Evolutionary conservation across 192 early-diverging fungal genomes (phyloP).

Genomic region (Gaertneriomyces semiglobifer): DNA sequence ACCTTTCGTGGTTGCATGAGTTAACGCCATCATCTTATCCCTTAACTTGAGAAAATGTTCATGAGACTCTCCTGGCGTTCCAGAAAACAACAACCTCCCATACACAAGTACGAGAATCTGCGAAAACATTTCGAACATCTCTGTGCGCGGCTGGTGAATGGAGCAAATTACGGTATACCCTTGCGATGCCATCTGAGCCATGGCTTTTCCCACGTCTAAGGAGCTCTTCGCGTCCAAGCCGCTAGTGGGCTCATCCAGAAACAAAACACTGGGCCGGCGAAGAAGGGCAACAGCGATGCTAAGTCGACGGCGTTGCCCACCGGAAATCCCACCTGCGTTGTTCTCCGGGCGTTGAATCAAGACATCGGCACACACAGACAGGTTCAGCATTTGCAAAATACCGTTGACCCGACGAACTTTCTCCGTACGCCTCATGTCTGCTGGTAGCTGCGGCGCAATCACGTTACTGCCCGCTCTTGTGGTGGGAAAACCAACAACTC

Average conservation of each 20-base stretch:
- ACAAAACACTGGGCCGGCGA: constrained; percentile 28
- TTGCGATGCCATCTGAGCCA: constrained; percentile 18
- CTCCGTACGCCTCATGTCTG: neutral
- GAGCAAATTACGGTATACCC: constrained; percentile 65
- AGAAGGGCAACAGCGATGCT: constrained; percentile 29
- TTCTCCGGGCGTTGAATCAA: constrained; percentile 19
- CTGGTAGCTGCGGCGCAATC: constrained; percentile 39
- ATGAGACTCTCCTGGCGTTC: constrained; percentile 4
- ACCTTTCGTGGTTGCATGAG: neutral
- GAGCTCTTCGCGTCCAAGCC: constrained; percentile 24
- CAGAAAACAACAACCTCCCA: constrained; percentile 21
- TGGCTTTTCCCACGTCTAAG: constrained; percentile 14
- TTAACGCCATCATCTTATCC: neutral
- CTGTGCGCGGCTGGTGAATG: constrained; percentile 74
- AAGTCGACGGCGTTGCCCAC: constrained; percentile 28
- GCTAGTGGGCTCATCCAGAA: constrained; percentile 28
- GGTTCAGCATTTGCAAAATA: constrained; percentile 18
- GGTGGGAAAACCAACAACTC: neutral
- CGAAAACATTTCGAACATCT: constrained; percentile 81
- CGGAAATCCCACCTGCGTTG: constrained; percentile 30
- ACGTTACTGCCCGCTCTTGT: neutral
- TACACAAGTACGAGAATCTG: constrained; percentile 63
- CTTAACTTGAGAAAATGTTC: constrained; percentile 9
- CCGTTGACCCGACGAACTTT: constrained; percentile 21
- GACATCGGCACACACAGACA: constrained; percentile 24